Conservation (phyloP, 2,329 filamentous ascomycete species). For the Fusarium nurragi region DNA sequence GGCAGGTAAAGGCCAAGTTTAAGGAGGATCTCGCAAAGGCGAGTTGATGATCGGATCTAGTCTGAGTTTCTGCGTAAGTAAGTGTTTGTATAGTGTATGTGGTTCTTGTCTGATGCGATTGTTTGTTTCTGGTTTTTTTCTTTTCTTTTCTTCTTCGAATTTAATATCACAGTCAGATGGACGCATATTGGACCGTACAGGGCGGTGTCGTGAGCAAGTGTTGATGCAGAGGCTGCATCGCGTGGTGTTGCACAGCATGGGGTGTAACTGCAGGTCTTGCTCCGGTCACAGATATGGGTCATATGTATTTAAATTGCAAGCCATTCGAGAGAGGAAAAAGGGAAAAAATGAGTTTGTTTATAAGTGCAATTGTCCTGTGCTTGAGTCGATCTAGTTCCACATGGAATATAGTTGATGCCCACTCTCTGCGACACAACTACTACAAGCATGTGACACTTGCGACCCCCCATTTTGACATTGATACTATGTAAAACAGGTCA, state of each 20-base stretch:
- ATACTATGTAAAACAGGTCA: not conserved
- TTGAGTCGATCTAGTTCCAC: not conserved
- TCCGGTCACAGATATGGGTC: not conserved
- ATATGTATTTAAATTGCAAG: not conserved
- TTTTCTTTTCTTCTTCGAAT: not conserved
- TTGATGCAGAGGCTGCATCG: constrained; percentile 8
- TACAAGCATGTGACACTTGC: not conserved
- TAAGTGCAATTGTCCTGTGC: not conserved
- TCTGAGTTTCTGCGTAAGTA: not conserved
- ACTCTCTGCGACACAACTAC: not conserved
- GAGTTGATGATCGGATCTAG: not conserved
- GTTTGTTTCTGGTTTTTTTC: not conserved
- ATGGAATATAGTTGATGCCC: not conserved
- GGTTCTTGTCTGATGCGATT: not conserved
- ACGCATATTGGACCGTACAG: not conserved
- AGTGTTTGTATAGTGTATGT: not conserved
- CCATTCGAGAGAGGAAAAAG: not conserved
- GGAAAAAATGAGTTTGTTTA: not conserved
- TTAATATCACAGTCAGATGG: not conserved
- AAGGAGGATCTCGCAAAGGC: not conserved
- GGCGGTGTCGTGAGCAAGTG: constrained; percentile 4
- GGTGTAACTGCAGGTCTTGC: not conserved
- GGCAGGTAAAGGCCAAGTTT: not conserved
- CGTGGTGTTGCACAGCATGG: constrained; percentile 7
- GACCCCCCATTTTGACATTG: not conserved